Base-by-base conservation (phyloP, 352 stramenopile genomes). In the Globisporangium viniferum region DNA sequence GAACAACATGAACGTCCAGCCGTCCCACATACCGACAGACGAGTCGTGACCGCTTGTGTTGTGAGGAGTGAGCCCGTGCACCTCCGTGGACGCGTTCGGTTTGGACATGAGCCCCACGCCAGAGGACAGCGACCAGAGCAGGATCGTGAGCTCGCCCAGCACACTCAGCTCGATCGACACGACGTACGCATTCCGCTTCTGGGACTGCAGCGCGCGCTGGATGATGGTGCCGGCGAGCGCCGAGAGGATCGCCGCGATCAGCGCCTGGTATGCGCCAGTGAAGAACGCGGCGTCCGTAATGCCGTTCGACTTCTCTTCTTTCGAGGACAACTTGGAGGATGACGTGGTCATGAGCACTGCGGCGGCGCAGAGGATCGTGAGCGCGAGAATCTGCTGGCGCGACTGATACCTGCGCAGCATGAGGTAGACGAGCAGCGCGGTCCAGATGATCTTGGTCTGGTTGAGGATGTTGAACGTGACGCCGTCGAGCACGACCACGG, bases 401-500 rank as follows among this genome's bases (percentile, higher is more conserved):
- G 84, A 92, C 67, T 94, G 88, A 41, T 86, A 81, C n/a, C 71
- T 77, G 12, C 85, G 81, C 48, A 95, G 74, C 67, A 94, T 78
- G 60, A 91, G 60, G 71, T 95, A 95, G 54, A 94, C 88, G 51
- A 94, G 73, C 69, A 91, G 67, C 48, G 88, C 84, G 22, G 88
- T 94, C 83, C 84, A 93, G 67, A 95, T 93, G 76, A 95, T 94
- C 76, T 95, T 95, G 72, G 88, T 95, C 74, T 94, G 88, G 69
- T 95, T 94, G 36, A 95, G 73, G 36, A 95, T 82, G 72, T 94
- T 95, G 73, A 93, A 94, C 22, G 84, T 92, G 27, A 94, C 82
- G 44, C 84, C 84, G 73, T 95, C 86, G 41, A 93, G 79, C 55
- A 84, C 71, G 69, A 93, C 78, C 20, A 93, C 86, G 0, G 86